Evolutionary conservation across 1,284 basidiomycete species (phyloP), one percentile per base, ranked within the genome.

Genomic region (Ceratobasidium sp.): DNA sequence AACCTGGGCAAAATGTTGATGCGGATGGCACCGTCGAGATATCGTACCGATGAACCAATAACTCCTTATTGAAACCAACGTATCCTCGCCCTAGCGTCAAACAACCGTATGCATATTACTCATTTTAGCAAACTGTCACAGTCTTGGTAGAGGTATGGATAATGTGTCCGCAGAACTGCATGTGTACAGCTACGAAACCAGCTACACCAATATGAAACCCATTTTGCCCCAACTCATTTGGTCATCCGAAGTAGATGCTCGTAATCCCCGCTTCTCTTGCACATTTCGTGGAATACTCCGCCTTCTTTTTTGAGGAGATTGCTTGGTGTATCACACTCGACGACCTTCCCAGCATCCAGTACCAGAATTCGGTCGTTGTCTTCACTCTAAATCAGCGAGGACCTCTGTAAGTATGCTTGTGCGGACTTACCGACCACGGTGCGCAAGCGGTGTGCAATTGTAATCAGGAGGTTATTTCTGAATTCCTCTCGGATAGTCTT

Each of bases 401-500:
- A 47, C 22, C 8, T 15, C 2, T 10, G 47, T 22, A 22, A 35
- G 22, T 29, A 1, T 22, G 17, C 3, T 2, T 3, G 25, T 68
- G 1, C 31, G 13, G 32, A 29, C n/a, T 22, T 55, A 68, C 64
- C 64, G 43, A 68, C 56, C 29, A 68, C 47, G 8, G 64, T 68
- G 22, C 64, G 64, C n/a, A 72, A 49, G 1, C 72, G 71, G 42
- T 73, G 72, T 4, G 72, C 72, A 47, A 73, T 72, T 0, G 92
- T 94, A 71, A 96, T 84, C 22, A 95, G 85, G 35, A 93, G 89
- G 0, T 89, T 85, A 1, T 83, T 81, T 17, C 83, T 80, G 71
- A 94, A 87, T 75, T 92, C 90, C 73, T 90, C 85, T 32, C 90
- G 85, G 68, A 96, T 89, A 1, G 91, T 92, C 57, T 81, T 80